phyloP scores from a whole-genome alignment of 1,284 basidiomycete species.

The Cryptococcus depauperatus region DNA sequence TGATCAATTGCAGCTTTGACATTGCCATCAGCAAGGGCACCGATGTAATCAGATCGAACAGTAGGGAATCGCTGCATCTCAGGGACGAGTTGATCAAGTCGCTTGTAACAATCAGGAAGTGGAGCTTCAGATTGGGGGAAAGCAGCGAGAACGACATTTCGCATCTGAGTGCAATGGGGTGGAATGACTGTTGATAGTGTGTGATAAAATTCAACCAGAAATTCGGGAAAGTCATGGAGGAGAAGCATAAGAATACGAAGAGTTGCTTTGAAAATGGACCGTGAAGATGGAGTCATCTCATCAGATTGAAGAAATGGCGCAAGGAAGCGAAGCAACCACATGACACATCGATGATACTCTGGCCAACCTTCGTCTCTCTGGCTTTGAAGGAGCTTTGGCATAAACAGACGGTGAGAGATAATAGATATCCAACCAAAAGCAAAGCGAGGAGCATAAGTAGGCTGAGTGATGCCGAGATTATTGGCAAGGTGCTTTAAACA shows the following conservation, averaged over 20 bases:
- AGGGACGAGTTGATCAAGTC: conserved; percentile 56
- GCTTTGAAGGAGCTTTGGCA: conserved; percentile 78
- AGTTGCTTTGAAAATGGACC: conserved; percentile 86
- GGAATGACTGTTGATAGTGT: conserved; percentile 90
- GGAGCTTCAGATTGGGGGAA: conserved; percentile 82
- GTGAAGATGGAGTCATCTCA: conserved; percentile 71
- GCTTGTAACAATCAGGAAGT: conserved; percentile 57
- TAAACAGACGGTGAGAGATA: conserved; percentile 91
- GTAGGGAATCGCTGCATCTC: conserved; percentile 86
- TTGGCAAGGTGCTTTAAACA: conserved; percentile 84
- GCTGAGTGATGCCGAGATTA: conserved; percentile 91
- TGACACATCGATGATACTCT: conserved; percentile 86
- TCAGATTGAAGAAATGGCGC: conserved; percentile 74
- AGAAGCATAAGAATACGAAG: conserved; percentile 86
- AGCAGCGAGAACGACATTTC: conserved; percentile 92
- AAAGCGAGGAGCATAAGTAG: conserved; percentile 94
- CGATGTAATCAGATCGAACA: conserved; percentile 82
- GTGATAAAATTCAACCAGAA: conserved; percentile 94
- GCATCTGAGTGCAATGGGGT: conserved; percentile 85
- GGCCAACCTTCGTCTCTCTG: conserved; percentile 62
- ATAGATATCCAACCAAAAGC: conserved; percentile 97
- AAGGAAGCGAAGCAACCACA: conserved; percentile 90
- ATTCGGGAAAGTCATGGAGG: conserved; percentile 97
- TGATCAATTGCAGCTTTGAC: conserved; percentile 71
- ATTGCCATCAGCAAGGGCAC: conserved; percentile 68